Percentiles rank a stretch among this genome's conserved stretches.
phyloP scores from a whole-genome alignment of 2,329 filamentous ascomycete genomes.

The Raffaelea arxii region DNA sequence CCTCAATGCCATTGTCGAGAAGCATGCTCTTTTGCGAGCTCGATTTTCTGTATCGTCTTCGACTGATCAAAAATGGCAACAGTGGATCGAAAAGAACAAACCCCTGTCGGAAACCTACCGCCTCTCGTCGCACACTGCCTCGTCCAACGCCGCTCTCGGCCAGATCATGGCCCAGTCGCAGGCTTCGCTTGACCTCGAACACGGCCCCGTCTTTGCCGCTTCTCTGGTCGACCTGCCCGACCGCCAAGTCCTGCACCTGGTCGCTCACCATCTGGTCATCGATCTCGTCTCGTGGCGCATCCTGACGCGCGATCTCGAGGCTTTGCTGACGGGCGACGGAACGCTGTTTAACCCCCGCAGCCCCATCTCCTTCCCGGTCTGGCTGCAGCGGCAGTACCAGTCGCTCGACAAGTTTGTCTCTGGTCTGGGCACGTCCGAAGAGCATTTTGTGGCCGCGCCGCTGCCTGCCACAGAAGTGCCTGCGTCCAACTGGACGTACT shows the following conservation, averaged over 20 bases:
- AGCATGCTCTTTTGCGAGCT: neutral
- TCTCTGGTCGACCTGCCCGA: constrained; percentile 36
- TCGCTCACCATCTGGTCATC: constrained; percentile 41
- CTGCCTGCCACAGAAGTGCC: constrained; percentile 29
- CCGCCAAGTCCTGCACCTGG: constrained; percentile 37
- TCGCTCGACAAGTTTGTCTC: neutral
- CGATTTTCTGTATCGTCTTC: constrained; percentile 24
- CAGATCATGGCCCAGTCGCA: constrained; percentile 31
- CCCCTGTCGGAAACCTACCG: constrained; percentile 28
- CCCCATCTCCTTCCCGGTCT: constrained; percentile 32
- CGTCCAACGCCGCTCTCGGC: constrained; percentile 30
- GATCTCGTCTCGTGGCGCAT: constrained; percentile 42
- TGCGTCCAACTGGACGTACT: constrained; percentile 34
- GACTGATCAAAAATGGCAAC: constrained; percentile 32
- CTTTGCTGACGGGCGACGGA: constrained; percentile 33
- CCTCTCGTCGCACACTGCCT: constrained; percentile 31
- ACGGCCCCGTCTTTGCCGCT: constrained; percentile 40
- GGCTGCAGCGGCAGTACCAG: neutral
- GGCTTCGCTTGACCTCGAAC: constrained; percentile 34
- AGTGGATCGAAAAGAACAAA: constrained; percentile 30
- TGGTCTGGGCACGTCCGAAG: too few species aligned
- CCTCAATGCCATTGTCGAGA: neutral
- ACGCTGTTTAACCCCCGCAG: constrained; percentile 28
- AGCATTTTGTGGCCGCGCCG: constrained; percentile 8
- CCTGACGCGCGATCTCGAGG: constrained; percentile 39